These are phyloP conservation scores for Capsicum rhomboideum DNA, from an alignment of 257 asterid genomes.

Conservation along the genomic window DNA sequence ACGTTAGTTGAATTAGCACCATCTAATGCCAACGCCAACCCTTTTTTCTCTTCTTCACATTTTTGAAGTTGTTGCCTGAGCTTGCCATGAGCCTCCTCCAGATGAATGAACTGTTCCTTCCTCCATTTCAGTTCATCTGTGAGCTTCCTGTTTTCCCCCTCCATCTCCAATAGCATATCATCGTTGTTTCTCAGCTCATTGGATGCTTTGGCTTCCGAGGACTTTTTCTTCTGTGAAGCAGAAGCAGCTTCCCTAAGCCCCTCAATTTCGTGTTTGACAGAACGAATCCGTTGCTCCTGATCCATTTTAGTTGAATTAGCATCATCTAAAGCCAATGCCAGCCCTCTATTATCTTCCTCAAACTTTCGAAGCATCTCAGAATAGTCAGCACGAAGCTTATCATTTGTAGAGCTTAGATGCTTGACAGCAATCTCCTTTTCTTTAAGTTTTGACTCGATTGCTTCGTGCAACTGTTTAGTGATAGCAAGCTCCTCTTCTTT, in stretches of 20 bases:
- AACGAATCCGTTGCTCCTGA: conserved; percentile 39
- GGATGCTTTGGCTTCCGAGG: conserved; percentile 11
- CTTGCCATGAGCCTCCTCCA: conserved; percentile 74
- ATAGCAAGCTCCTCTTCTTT: conserved; percentile 40
- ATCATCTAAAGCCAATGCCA: conserved; percentile 59
- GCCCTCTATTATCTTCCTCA: conserved; percentile 52
- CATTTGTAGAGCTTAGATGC: conserved; percentile 44
- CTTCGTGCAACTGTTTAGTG: conserved; percentile 29
- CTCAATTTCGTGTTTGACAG: conserved; percentile 49
- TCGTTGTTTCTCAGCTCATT: conserved; percentile 36
- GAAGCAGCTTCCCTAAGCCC: conserved; percentile 34
- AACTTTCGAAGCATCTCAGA: conserved; percentile 36
- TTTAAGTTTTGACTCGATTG: conserved; percentile 35
- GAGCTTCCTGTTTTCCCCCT: conserved; percentile 47
- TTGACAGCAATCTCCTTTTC: conserved; percentile 53
- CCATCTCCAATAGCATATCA: conserved; percentile 39
- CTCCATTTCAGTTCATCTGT: conserved; percentile 79
- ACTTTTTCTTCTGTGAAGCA: conserved; percentile 26
- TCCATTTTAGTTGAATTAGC: conserved; percentile 47
- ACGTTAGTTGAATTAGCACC: background rate
- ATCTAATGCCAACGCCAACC: background rate
- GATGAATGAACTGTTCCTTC: conserved; percentile 74
- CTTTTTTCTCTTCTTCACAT: conserved; percentile 37
- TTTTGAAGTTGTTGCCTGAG: conserved; percentile 35
- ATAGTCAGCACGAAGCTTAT: conserved; percentile 51